Conservation (phyloP, 495 filamentous ascomycete genomes). For the Neurospora sp. region DNA sequence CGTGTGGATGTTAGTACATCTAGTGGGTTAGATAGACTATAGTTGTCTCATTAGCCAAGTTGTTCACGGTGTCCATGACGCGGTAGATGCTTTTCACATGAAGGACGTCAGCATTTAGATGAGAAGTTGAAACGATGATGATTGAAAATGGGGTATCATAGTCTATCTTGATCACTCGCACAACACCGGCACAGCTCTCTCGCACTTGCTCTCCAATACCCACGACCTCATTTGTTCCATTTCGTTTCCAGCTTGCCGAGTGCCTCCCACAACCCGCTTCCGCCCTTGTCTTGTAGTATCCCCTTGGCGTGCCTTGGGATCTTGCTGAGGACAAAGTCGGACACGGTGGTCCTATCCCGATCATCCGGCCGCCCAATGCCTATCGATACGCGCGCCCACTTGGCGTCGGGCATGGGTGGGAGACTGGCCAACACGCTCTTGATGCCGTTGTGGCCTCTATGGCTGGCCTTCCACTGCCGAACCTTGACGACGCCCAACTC, state of each 20-base stretch:
- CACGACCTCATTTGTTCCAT: constrained; percentile 17
- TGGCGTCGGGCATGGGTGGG: constrained; percentile 14
- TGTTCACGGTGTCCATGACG: neutral
- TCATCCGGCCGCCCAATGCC: constrained; percentile 62
- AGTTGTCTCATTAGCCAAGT: neutral
- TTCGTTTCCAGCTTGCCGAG: constrained; percentile 38
- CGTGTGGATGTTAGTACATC: neutral
- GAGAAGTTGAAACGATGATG: neutral
- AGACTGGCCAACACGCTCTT: constrained; percentile 52
- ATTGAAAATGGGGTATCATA: constrained; percentile 4
- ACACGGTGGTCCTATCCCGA: constrained; percentile 46
- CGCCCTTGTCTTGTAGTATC: constrained; percentile 38
- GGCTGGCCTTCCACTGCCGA: constrained; percentile 46
- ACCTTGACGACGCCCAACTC: constrained; percentile 53
- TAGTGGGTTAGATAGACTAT: neutral
- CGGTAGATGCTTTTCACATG: neutral
- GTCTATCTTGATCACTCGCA: neutral
- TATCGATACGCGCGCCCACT: constrained; percentile 45
- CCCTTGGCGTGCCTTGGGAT: constrained; percentile 42
- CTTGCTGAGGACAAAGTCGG: constrained; percentile 57
- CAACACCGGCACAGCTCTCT: neutral
- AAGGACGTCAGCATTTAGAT: neutral
- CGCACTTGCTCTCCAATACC: neutral
- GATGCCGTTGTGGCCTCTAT: constrained; percentile 71
- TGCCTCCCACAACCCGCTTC: constrained; percentile 37